phyloP scores from a whole-genome alignment of 306 rosid genomes.

The Sindora glabra region DNA sequence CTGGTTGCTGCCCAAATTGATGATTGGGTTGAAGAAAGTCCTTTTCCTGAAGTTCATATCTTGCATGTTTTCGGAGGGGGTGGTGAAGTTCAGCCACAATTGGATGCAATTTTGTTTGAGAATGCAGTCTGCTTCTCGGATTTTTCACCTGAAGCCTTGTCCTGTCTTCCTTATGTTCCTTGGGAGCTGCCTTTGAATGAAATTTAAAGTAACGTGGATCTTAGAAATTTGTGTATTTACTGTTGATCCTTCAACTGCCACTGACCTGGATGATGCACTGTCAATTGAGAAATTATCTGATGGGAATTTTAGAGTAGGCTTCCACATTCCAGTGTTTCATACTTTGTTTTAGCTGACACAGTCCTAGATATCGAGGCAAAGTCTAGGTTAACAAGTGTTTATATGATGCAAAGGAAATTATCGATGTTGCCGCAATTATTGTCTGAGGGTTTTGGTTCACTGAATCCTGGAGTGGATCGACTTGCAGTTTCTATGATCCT shows the following conservation, averaged over 20 bases:
- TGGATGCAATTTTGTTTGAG: conserved; percentile 71
- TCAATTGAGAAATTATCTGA: conserved; percentile 64
- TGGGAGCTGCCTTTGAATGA: conserved; percentile 77
- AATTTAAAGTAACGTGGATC: conserved; percentile 51
- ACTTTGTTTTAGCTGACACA: conserved; percentile 70
- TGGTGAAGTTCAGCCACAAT: conserved; percentile 51
- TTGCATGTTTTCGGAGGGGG: conserved; percentile 62
- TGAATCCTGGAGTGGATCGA: conserved; percentile 77
- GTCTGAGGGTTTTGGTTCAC: conserved; percentile 67
- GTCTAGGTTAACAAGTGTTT: conserved; percentile 70
- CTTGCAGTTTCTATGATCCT: conserved; percentile 70
- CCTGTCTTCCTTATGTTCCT: conserved; percentile 50
- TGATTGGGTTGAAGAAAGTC: conserved; percentile 64
- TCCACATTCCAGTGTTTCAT: conserved; percentile 81
- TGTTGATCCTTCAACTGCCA: conserved; percentile 79
- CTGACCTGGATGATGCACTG: conserved; percentile 90
- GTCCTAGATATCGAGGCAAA: conserved; percentile 63
- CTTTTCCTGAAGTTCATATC: conserved; percentile 51
- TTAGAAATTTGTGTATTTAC: conserved; percentile 75
- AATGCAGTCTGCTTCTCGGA: conserved; percentile 54
- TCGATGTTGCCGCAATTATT: conserved; percentile 75
- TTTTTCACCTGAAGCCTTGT: conserved; percentile 53
- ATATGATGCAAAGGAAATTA: conserved; percentile 49
- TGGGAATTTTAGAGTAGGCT: conserved; percentile 68
- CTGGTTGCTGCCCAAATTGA: conserved; percentile 62